Percentiles rank a stretch among this genome's conserved stretches.
Evolutionary conservation across 177 flowering plant species (phyloP).

Genomic region (Vitis hybrid): DNA sequence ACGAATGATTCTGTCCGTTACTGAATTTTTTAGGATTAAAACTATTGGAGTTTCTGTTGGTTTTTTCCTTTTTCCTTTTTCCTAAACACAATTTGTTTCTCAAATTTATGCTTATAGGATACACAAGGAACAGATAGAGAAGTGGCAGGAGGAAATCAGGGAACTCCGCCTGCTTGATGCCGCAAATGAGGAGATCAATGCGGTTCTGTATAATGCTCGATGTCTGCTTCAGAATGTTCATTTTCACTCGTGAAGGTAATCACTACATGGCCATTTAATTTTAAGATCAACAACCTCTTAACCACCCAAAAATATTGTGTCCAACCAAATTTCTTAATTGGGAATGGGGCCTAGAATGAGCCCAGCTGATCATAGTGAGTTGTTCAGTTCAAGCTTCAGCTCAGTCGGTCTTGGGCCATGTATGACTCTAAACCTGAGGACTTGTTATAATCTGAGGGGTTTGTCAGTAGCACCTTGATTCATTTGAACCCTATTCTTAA

Average conservation of each 20-base stretch:
- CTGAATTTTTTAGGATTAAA: background rate
- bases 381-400: no score
- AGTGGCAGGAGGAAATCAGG: conserved; percentile 88
- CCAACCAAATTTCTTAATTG: no score
- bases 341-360: no score
- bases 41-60: background rate
- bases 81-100: background rate
- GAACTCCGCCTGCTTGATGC: conserved; percentile 67
- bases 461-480: no score
- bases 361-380: no score
- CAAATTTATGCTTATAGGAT: conserved; percentile 40
- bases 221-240: conserved; percentile 52
- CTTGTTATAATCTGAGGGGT: no score
- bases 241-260: conserved; percentile 33
- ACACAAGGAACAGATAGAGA: conserved; percentile 75
- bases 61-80: background rate
- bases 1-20: conserved; percentile 59
- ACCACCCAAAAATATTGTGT: no score
- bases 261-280: no score
- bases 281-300: no score
- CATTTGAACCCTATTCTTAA: no score
- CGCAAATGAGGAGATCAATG: conserved; percentile 60
- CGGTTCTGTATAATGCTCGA: conserved; percentile 60
- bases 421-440: no score
- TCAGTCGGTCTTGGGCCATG: no score